Base-by-base conservation (phyloP, 805 yeast species). In the Saccharomycopsis oosterbeekiorum region DNA sequence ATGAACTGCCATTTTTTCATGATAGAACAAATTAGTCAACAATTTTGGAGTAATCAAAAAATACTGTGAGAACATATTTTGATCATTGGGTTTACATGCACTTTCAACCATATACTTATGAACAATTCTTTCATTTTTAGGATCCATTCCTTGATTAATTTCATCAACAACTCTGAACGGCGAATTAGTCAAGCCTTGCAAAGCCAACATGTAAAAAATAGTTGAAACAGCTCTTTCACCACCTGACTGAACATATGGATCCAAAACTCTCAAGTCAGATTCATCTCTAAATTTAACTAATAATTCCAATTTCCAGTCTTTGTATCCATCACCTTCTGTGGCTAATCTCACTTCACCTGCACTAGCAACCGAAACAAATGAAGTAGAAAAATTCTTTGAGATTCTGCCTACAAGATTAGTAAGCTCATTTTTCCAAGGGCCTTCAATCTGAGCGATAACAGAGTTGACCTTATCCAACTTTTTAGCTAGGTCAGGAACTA, bases 141-240 rank as follows among this genome's bases (percentile, higher is more conserved):
- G 88, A 74, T 94, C 99, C 98, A 94, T 92, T 66, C 99, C 99
- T 75, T 94, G 99, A 71, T 94, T 94, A 65, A 94, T 96, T 76
- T 94, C 99, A 74, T 94, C 99, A 8, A 94, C 97, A 2, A 93
- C 92, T 69, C 98, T 78, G 69, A 94, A 90, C 10, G 99, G 98
- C 0, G 97, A 89, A 36, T 81, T 80, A 0, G 97, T 85, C 61
- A 88, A 78, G 11, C 91, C 93, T 74, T 94, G 99, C 65, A 94
- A 76, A 1, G 98, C 85, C 78, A 94, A 88, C 69, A 94, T 81
- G 70, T 88, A 94, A 59, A 92, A 81, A 1, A 93, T 93, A 0
- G 98, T 94, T 0, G 97, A 86, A 0, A 94, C 97, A 0, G 98
- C 96, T 68, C 97, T 82, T 72, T 94, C 99, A 58, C 99, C 99